These are phyloP conservation scores for Physaria fendleri DNA, from an alignment of 345 rosid genomes.

Conservation along the genomic window DNA sequence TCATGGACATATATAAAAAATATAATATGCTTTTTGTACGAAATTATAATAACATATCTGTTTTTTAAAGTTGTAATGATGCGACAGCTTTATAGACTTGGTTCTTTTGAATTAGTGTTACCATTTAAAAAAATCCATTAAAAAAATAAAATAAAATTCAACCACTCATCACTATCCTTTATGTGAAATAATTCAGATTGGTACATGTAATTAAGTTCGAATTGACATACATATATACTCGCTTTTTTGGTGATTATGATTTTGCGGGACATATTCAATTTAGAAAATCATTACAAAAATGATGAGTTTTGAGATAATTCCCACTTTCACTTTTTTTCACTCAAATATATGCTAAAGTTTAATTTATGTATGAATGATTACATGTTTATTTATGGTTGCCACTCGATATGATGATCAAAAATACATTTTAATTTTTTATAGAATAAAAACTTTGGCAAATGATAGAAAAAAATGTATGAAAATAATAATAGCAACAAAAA, in stretches of 20 bases:
- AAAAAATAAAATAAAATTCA: background rate
- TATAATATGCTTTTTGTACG: background rate
- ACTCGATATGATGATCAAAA: background rate
- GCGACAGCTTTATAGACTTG: slow-evolving; percentile 16
- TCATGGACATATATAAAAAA: background rate
- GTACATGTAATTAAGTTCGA: too few species aligned
- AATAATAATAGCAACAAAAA: background rate
- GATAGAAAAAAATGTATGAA: background rate
- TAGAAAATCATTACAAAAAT: slow-evolving; percentile 7
- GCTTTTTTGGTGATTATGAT: slow-evolving; percentile 8
- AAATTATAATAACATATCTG: slow-evolving; percentile 18
- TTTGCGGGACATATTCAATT: slow-evolving; percentile 13
- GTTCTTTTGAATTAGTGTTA: slow-evolving; percentile 1
- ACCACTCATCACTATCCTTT: background rate
- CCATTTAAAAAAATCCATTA: too few species aligned
- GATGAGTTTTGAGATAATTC: slow-evolving; percentile 12
- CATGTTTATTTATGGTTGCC: slow-evolving; percentile 3
- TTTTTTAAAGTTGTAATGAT: slow-evolving; percentile 18
- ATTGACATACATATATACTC: too few species aligned
- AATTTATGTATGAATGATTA: slow-evolving; percentile 20
- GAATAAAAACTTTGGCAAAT: background rate
- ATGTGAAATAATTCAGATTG: background rate
- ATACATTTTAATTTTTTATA: background rate
- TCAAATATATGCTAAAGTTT: slow-evolving; percentile 21
- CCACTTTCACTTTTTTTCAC: slow-evolving; percentile 29